Conservation (phyloP, 352 stramenopile genomes). For the Phytopythium vexans region DNA sequence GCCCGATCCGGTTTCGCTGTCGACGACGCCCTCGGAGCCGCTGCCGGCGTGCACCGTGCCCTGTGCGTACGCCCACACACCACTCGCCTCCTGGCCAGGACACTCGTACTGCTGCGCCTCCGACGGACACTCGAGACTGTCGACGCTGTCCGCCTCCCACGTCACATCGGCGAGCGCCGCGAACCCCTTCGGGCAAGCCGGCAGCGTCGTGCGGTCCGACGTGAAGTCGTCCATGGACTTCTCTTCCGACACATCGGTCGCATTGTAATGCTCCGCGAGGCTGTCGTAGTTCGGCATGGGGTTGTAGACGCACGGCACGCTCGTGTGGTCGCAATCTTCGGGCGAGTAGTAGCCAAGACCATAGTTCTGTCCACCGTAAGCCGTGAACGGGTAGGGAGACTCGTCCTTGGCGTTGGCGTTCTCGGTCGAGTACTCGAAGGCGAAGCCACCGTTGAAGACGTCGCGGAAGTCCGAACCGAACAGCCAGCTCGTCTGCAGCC, state of each 20-base stretch:
- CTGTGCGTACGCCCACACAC: conserved; percentile 21
- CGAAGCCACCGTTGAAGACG: conserved; percentile 69
- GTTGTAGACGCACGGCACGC: conserved; percentile 56
- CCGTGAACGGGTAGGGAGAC: conserved; percentile 68
- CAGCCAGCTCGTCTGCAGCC: conserved; percentile 57
- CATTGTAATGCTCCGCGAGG: conserved; percentile 54
- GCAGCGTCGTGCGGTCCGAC: conserved; percentile 21
- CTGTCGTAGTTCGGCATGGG: conserved; percentile 78
- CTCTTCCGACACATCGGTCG: conserved; percentile 29
- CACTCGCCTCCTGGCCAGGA: conserved; percentile 32
- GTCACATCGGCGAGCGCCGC: conserved; percentile 26
- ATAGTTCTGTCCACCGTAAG: conserved; percentile 77
- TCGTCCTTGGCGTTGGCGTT: conserved; percentile 54
- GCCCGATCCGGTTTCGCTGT: conserved; percentile 2
- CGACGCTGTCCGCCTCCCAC: conserved; percentile 38
- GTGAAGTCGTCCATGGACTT: conserved; percentile 29
- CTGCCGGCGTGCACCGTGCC: conserved; percentile 7
- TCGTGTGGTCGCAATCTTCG: conserved; percentile 58
- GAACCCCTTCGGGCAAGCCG: conserved; percentile 31
- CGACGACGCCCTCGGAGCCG: neutral
- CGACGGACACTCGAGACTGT: conserved; percentile 23
- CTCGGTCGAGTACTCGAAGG: conserved; percentile 84
- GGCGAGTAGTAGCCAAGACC: conserved; percentile 84
- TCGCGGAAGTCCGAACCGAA: conserved; percentile 38
- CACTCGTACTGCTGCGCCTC: conserved; percentile 29